A percentile compares a stretch with the other conserved stretches of the same genome.
Evolutionary conservation across 306 rosid genomes (phyloP).

Genomic region (Chamaecrista fasciculata): DNA sequence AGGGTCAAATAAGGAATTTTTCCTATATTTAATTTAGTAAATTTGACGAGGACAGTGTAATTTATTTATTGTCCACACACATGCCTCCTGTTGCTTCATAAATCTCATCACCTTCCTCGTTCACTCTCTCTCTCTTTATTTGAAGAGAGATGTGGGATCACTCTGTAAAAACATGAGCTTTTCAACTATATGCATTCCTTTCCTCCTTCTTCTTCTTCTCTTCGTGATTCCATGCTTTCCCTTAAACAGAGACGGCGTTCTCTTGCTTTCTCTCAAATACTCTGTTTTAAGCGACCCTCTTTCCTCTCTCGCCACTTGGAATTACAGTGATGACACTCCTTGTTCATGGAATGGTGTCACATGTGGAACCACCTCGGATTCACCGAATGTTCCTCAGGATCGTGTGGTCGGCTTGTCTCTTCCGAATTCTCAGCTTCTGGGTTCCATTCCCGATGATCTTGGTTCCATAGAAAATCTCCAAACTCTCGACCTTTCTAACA

Average conservation of each 20-base stretch:
- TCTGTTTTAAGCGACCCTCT: constrained; percentile 65
- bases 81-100: constrained; percentile 46
- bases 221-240: constrained; percentile 37
- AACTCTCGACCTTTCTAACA: constrained; percentile 73
- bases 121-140: constrained; percentile 17
- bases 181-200: constrained; percentile 24
- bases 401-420: constrained; percentile 56
- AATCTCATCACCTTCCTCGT: constrained; percentile 29
- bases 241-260: constrained; percentile 55
- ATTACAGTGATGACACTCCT: constrained; percentile 50
- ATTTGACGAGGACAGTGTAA: too few relatives aligned
- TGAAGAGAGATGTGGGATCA: constrained; percentile 44
- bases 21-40: too few relatives aligned
- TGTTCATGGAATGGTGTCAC: constrained; percentile 83
- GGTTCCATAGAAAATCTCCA: constrained; percentile 64
- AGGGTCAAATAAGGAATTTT: too few relatives aligned
- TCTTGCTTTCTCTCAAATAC: constrained; percentile 63
- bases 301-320: constrained; percentile 48
- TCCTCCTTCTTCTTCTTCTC: constrained; percentile 15
- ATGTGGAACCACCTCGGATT: constrained; percentile 25
- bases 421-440: constrained; percentile 60
- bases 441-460: constrained; percentile 69
- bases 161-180: constrained; percentile 45
- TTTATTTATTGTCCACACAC: too few relatives aligned
- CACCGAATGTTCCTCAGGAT: constrained; percentile 1